These are phyloP conservation scores for Ophiocordyceps camponoti-saundersi DNA, from an alignment of 2,329 filamentous ascomycete genomes.

Conservation along the genomic window DNA sequence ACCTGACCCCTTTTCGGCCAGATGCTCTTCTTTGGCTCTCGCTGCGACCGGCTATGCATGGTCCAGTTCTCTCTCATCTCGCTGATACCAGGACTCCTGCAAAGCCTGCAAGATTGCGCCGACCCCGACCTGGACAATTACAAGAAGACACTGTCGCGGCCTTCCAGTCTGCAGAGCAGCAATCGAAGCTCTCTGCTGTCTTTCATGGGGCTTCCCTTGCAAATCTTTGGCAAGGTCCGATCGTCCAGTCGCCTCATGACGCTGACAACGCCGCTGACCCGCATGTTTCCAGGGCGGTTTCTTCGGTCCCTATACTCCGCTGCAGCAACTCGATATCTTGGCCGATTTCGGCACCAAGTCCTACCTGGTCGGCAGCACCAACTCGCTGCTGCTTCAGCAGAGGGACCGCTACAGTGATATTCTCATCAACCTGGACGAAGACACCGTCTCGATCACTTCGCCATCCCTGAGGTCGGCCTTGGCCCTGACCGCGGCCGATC, in stretches of 20 bases:
- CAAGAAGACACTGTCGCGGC: slow-evolving; percentile 55
- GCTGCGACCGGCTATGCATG: slow-evolving; percentile 92
- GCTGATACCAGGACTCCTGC: slow-evolving; percentile 80
- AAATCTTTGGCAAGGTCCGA: slow-evolving; percentile 76
- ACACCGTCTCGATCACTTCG: slow-evolving; percentile 69
- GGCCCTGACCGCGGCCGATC: slow-evolving; percentile 66
- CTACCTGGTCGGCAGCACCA: slow-evolving; percentile 93
- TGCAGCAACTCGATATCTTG: slow-evolving; percentile 87
- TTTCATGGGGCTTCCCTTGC: slow-evolving; percentile 88
- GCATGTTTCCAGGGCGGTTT: slow-evolving; percentile 51
- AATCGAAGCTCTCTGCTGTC: slow-evolving; percentile 77
- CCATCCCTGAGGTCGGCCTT: slow-evolving; percentile 61
- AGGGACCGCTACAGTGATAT: slow-evolving; percentile 94
- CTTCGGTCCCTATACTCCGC: slow-evolving; percentile 89
- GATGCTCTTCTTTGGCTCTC: slow-evolving; percentile 98
- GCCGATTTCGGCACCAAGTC: slow-evolving; percentile 92
- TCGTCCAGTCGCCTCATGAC: not conserved
- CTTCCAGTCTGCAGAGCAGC: slow-evolving; percentile 78
- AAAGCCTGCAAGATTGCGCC: slow-evolving; percentile 84
- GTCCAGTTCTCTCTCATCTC: slow-evolving; percentile 95
- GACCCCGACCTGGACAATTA: slow-evolving; percentile 83
- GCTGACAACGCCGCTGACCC: not conserved
- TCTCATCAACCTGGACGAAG: slow-evolving; percentile 87
- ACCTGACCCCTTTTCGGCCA: slow-evolving; percentile 16
- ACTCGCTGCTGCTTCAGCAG: slow-evolving; percentile 83